phyloP scores from a whole-genome alignment of 2,329 filamentous ascomycete genomes.

The Aspergillus pseudoterreus region DNA sequence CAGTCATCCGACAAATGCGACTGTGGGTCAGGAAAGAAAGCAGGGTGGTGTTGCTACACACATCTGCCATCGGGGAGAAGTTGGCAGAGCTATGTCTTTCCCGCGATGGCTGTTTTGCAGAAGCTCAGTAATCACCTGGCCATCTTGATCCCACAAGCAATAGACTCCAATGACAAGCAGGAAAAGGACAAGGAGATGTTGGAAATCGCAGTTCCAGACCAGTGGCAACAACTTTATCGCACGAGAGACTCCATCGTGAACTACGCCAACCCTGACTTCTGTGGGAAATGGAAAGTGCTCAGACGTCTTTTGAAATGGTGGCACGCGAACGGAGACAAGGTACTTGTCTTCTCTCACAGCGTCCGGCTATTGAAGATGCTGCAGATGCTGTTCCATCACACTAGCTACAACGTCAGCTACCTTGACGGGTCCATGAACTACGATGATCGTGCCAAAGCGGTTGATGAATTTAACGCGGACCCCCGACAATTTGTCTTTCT shows the following conservation, averaged over 20 bases:
- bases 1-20: slow-evolving; percentile 64
- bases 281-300: slow-evolving; percentile 93
- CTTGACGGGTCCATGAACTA: slow-evolving; percentile 81
- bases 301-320: slow-evolving; percentile 84
- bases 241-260: slow-evolving; percentile 75
- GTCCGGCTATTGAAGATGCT: slow-evolving; percentile 81
- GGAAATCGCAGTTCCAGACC: slow-evolving; percentile 67
- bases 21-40: slow-evolving; percentile 65
- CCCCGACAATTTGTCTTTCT: slow-evolving; percentile 88
- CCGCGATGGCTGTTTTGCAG: slow-evolving; percentile 74
- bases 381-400: slow-evolving; percentile 79
- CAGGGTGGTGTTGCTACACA: slow-evolving; percentile 76
- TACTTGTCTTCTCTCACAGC: slow-evolving; percentile 90
- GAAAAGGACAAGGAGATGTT: slow-evolving; percentile 72
- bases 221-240: slow-evolving; percentile 70
- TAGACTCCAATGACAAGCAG: slow-evolving; percentile 68
- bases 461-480: slow-evolving; percentile 89
- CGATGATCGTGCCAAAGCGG: slow-evolving; percentile 74
- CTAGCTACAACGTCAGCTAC: slow-evolving; percentile 86
- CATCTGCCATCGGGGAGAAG: slow-evolving; percentile 57
- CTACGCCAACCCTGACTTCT: slow-evolving; percentile 83
- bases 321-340: slow-evolving; percentile 87
- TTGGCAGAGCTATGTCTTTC: slow-evolving; percentile 80
- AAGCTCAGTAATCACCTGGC: slow-evolving; percentile 93
- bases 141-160: slow-evolving; percentile 68